phyloP scores from a whole-genome alignment of 1,284 basidiomycete species.

The Tilletiopsis washingtonensis region DNA sequence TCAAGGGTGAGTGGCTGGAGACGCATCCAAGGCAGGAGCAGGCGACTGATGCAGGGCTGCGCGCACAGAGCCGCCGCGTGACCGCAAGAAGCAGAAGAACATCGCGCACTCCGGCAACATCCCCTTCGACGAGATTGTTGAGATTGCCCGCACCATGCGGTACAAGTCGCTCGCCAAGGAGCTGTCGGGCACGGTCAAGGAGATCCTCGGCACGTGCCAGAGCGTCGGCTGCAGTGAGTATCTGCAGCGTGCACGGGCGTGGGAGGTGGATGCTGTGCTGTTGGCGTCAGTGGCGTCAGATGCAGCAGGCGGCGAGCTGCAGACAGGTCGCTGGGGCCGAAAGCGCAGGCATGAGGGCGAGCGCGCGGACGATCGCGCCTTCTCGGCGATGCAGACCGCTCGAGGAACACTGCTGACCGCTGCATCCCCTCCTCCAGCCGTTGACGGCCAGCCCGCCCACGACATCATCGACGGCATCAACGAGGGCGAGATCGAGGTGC shows the following conservation, averaged over 20 bases:
- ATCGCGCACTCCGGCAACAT: constrained; percentile 97
- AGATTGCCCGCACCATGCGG: constrained; percentile 94
- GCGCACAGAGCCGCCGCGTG: constrained; percentile 81
- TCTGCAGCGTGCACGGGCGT: no score
- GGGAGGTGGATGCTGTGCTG: no score
- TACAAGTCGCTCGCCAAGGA: constrained; percentile 90
- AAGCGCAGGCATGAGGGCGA: no score
- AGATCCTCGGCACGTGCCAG: constrained; percentile 59
- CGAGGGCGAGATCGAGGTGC: constrained; percentile 72
- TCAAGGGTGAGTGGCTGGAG: constrained; percentile 56
- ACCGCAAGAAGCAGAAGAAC: constrained; percentile 99
- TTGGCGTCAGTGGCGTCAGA: no score
- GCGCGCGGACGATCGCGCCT: no score
- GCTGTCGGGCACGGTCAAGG: constrained; percentile 79
- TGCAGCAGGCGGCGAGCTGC: no score
- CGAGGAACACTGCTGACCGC: no score
- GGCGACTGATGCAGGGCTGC: neutral
- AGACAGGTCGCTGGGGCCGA: no score
- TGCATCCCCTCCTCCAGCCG: constrained; percentile 48
- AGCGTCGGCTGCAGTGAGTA: constrained; percentile 69
- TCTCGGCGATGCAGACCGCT: no score
- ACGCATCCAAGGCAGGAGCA: neutral
- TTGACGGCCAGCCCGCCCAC: constrained; percentile 88
- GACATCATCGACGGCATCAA: constrained; percentile 94
- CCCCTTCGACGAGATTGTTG: constrained; percentile 85